Percentiles rank a stretch among this genome's conserved stretches.
Conservation (phyloP, 2,329 filamentous ascomycete genomes). For the Xylaria sp. region DNA sequence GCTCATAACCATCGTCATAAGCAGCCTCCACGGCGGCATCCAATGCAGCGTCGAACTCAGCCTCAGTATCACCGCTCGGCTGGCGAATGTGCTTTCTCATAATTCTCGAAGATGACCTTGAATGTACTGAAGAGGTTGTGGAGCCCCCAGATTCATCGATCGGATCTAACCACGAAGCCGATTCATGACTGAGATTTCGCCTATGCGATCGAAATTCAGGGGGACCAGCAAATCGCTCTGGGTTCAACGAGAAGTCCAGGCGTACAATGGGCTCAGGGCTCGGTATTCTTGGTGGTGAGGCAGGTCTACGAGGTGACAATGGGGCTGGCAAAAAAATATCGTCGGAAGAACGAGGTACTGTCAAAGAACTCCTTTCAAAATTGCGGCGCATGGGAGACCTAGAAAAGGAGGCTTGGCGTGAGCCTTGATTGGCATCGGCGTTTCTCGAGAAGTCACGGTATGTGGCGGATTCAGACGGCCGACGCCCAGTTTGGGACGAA, state of each 20-base stretch:
- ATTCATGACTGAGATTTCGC: slow-evolving; percentile 77
- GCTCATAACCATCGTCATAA: slow-evolving; percentile 91
- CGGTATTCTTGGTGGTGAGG: slow-evolving; percentile 57
- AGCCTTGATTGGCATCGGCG: slow-evolving; percentile 48
- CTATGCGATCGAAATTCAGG: slow-evolving; percentile 54
- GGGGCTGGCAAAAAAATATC: slow-evolving; percentile 76
- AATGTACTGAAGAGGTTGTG: slow-evolving; percentile 81
- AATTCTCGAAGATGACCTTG: slow-evolving; percentile 77
- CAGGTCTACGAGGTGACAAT: slow-evolving; percentile 71
- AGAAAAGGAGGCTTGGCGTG: slow-evolving; percentile 66
- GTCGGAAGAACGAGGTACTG: slow-evolving; percentile 60
- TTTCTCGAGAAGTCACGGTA: slow-evolving; percentile 43
- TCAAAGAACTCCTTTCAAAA: slow-evolving; percentile 51
- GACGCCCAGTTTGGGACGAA: slow-evolving; percentile 42
- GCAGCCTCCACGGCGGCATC: slow-evolving; percentile 96
- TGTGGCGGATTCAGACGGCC: slow-evolving; percentile 41
- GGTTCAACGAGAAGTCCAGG: slow-evolving; percentile 51
- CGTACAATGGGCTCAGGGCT: slow-evolving; percentile 52
- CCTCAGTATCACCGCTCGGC: slow-evolving; percentile 79
- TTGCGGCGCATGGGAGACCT: slow-evolving; percentile 58
- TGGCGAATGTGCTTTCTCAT: slow-evolving; percentile 76
- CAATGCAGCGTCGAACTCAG: slow-evolving; percentile 92
- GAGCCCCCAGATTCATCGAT: slow-evolving; percentile 91
- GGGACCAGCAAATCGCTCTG: slow-evolving; percentile 43
- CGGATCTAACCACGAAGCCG: slow-evolving; percentile 92